A percentile compares a stretch with the other conserved stretches of the same genome.
phyloP scores from a whole-genome alignment of 441 rosid genomes.

The Pelargonium myrrhifolium region DNA sequence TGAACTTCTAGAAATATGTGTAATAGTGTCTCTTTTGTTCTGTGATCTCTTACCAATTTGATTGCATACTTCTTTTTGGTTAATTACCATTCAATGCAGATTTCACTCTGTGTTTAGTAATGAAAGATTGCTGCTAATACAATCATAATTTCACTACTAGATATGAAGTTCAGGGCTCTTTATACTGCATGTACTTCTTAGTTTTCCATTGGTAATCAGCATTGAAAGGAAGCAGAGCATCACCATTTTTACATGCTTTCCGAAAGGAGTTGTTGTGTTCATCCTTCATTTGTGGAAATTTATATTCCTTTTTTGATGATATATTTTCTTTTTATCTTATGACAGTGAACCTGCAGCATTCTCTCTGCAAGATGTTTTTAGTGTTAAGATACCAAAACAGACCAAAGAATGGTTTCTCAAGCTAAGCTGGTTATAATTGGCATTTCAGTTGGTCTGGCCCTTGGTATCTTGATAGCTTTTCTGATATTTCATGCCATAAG shows the following conservation, averaged over 20 bases:
- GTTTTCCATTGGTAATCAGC: background rate
- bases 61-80: background rate
- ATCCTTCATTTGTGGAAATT: background rate
- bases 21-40: background rate
- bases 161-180: background rate
- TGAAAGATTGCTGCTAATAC: too few species aligned
- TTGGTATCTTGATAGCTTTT: conserved; percentile 66
- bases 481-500: conserved; percentile 46
- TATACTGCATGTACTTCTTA: too few species aligned
- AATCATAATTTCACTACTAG: too few species aligned
- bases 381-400: conserved; percentile 25
- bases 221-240: background rate
- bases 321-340: conserved; percentile 9
- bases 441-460: conserved; percentile 62
- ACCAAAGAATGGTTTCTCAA: conserved; percentile 46
- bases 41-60: background rate
- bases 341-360: conserved; percentile 23
- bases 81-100: background rate
- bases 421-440: conserved; percentile 55
- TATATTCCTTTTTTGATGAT: background rate
- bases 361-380: conserved; percentile 42
- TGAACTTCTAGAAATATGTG: background rate
- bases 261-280: background rate
- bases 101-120: background rate
- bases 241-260: background rate